A percentile compares a stretch with the other conserved stretches of the same genome.
Conservation (phyloP, 306 rosid genomes). For the Gynostemma pentaphyllum region DNA sequence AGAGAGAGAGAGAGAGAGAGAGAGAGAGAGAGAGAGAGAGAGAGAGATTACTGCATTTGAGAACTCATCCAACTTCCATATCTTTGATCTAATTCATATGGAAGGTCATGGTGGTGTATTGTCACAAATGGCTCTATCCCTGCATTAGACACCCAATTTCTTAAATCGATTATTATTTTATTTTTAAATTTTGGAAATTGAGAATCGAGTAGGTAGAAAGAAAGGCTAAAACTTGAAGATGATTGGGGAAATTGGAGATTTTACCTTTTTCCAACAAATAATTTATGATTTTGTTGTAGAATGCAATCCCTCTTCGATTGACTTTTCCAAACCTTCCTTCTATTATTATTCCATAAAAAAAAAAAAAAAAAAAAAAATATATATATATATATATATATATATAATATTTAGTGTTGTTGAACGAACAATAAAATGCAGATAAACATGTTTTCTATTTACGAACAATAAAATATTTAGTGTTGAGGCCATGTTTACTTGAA, state of each 20-base stretch:
- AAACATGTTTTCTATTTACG: no score
- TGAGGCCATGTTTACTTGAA: no score
- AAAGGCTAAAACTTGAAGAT: not conserved
- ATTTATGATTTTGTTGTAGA: constrained; percentile 53
- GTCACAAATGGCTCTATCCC: constrained; percentile 29
- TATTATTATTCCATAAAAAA: constrained; percentile 8
- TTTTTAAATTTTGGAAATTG: no score
- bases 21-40: not conserved
- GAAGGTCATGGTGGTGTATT: constrained; percentile 42
- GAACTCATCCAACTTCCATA: constrained; percentile 52
- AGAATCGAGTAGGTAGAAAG: no score
- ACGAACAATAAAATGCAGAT: no score
- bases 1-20: not conserved
- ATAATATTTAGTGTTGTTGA: no score
- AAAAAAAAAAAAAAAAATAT: not conserved
- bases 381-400: no score
- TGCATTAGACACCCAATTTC: not conserved
- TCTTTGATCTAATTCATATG: constrained; percentile 37
- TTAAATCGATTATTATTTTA: not conserved
- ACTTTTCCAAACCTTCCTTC: constrained; percentile 46
- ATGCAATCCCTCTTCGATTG: constrained; percentile 35
- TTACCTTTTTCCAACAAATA: constrained; percentile 39
- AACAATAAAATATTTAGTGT: no score
- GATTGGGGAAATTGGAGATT: not conserved
- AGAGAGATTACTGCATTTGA: constrained; percentile 31